Evolutionary conservation across 257 asterid genomes (phyloP), one percentile per base, ranked within the genome.

Genomic region (Catharanthus roseus): DNA sequence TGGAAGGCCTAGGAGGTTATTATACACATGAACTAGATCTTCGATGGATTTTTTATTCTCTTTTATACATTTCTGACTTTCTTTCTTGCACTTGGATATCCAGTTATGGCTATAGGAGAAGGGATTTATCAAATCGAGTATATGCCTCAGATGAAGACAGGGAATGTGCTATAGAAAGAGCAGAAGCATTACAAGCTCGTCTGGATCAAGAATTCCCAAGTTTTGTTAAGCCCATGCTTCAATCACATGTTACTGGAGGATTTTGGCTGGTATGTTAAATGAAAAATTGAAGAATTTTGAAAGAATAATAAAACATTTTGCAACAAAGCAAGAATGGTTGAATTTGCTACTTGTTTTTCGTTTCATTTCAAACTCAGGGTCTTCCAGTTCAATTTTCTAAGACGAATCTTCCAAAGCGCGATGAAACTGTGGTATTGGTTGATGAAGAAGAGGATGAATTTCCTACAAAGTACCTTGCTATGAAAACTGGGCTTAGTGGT

Each of bases 1-100:
- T 81, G 92, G 90, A 77, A 76, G 74, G 74, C 78, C 80, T 21
- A 82, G 91, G 82, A 84, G 87, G 90, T 82, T 87, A 89, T 89
- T 56, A 60, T 84, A 26, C 72, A 26, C 34, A n/a, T 23, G 0
- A 18, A 45, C 70, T 6, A 21, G 1, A 26, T 9, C 10, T 73
- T 8, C 23, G 3, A 6, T 54, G 19, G 36, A 47, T 39, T 19
- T 66, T 24, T 13, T 23, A 3, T 28, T 74, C 21, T 13, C 10
- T 39, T n/a, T 26, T 55, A 55, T 23, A 8, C 15, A 9, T 68
- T 1, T 33, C 68, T 38, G 29, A n/a, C 42, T 38, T 54, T 4
- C 21, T 54, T 28, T 41, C 19, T 69, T 18, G 44, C 45, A 72
- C 45, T 51, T 76, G 51, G 69, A 68, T 74, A 28, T 62, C 70